These are phyloP conservation scores for Verbena officinalis DNA, from an alignment of 257 asterid genomes.

Conservation along the genomic window DNA sequence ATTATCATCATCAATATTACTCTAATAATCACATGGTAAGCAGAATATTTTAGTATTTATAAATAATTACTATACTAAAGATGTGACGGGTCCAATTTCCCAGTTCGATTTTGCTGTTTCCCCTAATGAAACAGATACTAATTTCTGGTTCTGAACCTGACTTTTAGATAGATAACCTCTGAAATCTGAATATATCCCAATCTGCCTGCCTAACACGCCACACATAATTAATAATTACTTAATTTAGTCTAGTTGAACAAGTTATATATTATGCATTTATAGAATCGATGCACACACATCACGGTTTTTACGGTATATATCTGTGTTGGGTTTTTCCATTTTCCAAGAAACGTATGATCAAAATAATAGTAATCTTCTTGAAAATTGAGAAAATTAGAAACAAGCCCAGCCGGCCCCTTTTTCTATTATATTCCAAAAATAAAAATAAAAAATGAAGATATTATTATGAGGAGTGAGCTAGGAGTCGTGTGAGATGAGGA, in stretches of 20 bases:
- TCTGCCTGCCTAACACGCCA: conserved; percentile 35
- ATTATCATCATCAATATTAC: conserved; percentile 35
- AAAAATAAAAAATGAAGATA: background rate
- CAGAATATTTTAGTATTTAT: conserved; percentile 21
- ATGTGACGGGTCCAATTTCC: conserved; percentile 69
- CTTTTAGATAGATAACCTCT: conserved; percentile 11
- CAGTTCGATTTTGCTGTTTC: conserved; percentile 76
- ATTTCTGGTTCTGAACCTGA: conserved; percentile 8
- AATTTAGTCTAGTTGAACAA: conserved; percentile 41
- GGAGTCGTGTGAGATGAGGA: conserved; percentile 52
- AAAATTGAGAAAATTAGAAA: too few species aligned
- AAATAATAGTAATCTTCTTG: too few species aligned
- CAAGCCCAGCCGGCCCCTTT: too few species aligned
- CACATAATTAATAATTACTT: conserved; percentile 24
- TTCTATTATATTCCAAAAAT: background rate
- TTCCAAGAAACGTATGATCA: background rate
- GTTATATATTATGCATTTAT: conserved; percentile 34
- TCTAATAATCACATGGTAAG: conserved; percentile 67
- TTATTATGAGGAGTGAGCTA: background rate
- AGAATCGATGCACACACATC: conserved; percentile 31
- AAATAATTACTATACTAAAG: background rate
- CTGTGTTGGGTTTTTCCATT: background rate
- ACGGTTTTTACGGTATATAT: background rate
- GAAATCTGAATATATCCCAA: background rate
- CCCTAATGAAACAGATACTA: conserved; percentile 50